Evolutionary conservation across 2,329 filamentous ascomycete species (phyloP), one percentile per base, ranked within the genome.

Genomic region (Aureobasidium pullulans): DNA sequence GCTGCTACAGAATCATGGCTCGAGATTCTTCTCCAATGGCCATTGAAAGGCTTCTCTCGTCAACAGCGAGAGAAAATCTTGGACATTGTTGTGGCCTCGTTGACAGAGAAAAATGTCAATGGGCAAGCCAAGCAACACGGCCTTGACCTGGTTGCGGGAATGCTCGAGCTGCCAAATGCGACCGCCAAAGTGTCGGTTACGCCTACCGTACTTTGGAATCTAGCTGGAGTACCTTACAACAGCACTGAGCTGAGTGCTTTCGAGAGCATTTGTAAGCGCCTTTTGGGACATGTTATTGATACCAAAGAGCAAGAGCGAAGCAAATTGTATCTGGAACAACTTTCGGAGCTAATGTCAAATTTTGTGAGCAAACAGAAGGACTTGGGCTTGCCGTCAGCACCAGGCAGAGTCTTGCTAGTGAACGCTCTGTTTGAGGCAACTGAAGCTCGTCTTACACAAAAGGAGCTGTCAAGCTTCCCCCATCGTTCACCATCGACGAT

Each of bases 231-330:
- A 3, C 11, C 43, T 13, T 37, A 34, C 31, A 37, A 39, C 29
- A 23, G n/a, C 6, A 37, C 29, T 23, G 29, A 40, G 11, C 19
- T 59, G n/a, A 16, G 49, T 19, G 32, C 39, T 10, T 48, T 61
- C 31, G 31, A 52, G 23, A 16, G 31, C 37, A 11, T 60, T 15
- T 50, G 49, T 42, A 46, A 19, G 49, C 37, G 28, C n/a, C 32
- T 60, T 36, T 44, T 57, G 23, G n/a, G 57, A 43, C 63, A 64
- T 36, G 50, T 65, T 6, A 37, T 65, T 3, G 53, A 58, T 10
- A 65, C 62, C 4, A 61, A 62, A 47, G 64, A 66, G 13, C 64
- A 66, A 56, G 62, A 62, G 28, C 62, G 62, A 11, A 64, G 62
- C n/a, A 58, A 57, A 11, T 16, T 8, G 2, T 58, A 61, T 31